These are phyloP conservation scores for Aphanoascus verrucosus DNA, from an alignment of 2,329 filamentous ascomycete species.

Conservation along the genomic window DNA sequence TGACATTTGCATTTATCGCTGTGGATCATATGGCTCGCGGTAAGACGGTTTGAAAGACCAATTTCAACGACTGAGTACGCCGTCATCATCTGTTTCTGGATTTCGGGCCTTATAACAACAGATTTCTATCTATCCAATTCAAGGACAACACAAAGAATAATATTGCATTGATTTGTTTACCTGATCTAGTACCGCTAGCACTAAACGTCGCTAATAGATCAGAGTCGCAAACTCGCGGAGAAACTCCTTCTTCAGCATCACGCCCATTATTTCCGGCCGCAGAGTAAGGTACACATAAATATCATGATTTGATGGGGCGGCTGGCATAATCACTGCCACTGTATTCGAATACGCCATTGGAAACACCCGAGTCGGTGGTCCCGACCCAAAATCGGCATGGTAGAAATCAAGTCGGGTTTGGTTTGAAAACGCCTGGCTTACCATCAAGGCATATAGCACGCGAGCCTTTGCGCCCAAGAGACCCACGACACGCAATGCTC, in stretches of 20 bases:
- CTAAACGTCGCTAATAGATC: not conserved
- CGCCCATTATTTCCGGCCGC: not conserved
- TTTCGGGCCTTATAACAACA: too few species aligned
- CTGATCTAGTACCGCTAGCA: not conserved
- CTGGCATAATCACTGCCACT: constrained; percentile 1
- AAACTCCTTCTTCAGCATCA: not conserved
- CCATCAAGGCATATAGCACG: constrained; percentile 4
- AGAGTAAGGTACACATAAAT: not conserved
- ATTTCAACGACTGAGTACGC: constrained; percentile 41
- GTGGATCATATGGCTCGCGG: constrained; percentile 6
- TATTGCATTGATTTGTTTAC: not conserved
- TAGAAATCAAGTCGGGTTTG: constrained; percentile 2
- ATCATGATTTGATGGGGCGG: not conserved
- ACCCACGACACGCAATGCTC: not conserved
- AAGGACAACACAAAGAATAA: too few species aligned
- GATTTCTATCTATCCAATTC: too few species aligned
- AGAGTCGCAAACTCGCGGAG: not conserved
- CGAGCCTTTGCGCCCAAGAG: not conserved
- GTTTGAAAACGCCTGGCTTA: constrained; percentile 5
- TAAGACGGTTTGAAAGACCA: too few species aligned
- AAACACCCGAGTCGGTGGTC: not conserved
- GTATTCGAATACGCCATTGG: constrained; percentile 2
- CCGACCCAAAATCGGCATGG: not conserved
- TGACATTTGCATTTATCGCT: constrained; percentile 25
- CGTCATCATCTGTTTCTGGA: too few species aligned